Base-by-base conservation (phyloP, 768 basidiomycete species). In the Tulasnella sp. region DNA sequence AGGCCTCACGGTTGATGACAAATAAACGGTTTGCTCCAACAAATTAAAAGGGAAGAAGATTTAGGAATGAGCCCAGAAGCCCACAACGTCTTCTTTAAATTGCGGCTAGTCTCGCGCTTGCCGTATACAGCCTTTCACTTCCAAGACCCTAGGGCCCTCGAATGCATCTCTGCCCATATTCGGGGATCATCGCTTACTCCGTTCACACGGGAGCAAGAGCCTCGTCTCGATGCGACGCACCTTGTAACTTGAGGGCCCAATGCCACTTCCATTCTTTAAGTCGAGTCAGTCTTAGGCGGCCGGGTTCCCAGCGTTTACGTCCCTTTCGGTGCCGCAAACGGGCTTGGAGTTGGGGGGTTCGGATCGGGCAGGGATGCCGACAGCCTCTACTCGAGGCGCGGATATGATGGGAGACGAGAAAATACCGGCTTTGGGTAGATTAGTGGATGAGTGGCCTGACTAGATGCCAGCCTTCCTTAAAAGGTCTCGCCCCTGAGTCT, bases 91-190 rank as follows among this genome's bases (percentile, higher is more conserved):
- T 61, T 81, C 75, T 74, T 84, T 82, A 3, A 86, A 15, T 44
- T 44, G 16, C 85, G 13, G 91, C 89, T 73, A 86, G 86, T 82
- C 86, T 86, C n/a, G 91, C 91, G 81, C 91, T 92, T 26, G 88
- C 87, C 35, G 35, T 16, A 93, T 92, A 83, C 93, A 94, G 1
- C 92, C 92, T 81, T 95, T 93, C 70, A 94, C 84, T 77, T 15
- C 92, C 93, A 70, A 94, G 92, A 0, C 93, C 93, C 23, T 87
- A 70, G 94, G 92, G 0, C 93, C 93, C 23, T 87, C 84, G 81
- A 89, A 88, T 18, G 89, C 90, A 82, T 91, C 94, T 23, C 90
- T n/a, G 93, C 84, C 89, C 91, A 92, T 7, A 93, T 83, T 0
- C 90, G 89, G 0, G 89, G 85, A 26, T 81, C 82, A 15, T 57